These are phyloP conservation scores for Knufia fluminis DNA, from an alignment of 2,329 filamentous ascomycete genomes.

Conservation along the genomic window DNA sequence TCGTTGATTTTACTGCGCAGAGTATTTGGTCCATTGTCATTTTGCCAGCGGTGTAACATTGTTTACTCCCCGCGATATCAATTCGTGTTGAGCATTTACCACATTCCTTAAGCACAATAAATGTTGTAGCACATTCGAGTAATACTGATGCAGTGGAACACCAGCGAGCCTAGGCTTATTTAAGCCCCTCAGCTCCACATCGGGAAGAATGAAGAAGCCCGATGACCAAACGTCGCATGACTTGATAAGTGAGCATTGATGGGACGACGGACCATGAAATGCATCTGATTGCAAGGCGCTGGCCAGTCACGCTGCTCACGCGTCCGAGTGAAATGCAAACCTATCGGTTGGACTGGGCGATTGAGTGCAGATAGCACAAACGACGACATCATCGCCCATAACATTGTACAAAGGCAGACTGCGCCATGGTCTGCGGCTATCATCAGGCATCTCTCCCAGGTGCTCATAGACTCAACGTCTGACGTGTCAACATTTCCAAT, in stretches of 20 bases:
- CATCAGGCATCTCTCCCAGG: constrained; percentile 7
- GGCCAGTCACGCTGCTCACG: background rate
- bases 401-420: constrained; percentile 1
- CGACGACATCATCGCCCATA: constrained; percentile 6
- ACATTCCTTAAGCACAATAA: too few relatives aligned
- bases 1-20: too few relatives aligned
- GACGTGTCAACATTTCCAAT: background rate
- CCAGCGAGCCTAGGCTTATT: constrained; percentile 2
- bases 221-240: constrained; percentile 10
- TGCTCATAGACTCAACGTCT: constrained; percentile 2
- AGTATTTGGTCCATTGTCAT: too few relatives aligned
- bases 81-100: too few relatives aligned
- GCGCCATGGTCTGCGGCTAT: constrained; percentile 4
- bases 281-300: background rate
- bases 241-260: constrained; percentile 1
- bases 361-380: constrained; percentile 1
- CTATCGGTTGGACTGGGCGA: background rate
- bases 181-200: constrained; percentile 1
- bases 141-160: too few relatives aligned
- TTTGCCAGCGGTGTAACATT: too few relatives aligned
- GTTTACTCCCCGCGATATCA: too few relatives aligned
- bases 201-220: background rate
- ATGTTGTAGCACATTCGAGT: too few relatives aligned
- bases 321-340: background rate
- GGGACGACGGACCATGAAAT: background rate